Evolutionary conservation across 805 yeast genomes (phyloP), one percentile per base, ranked within the genome.

Genomic region (Pichia heedii): DNA sequence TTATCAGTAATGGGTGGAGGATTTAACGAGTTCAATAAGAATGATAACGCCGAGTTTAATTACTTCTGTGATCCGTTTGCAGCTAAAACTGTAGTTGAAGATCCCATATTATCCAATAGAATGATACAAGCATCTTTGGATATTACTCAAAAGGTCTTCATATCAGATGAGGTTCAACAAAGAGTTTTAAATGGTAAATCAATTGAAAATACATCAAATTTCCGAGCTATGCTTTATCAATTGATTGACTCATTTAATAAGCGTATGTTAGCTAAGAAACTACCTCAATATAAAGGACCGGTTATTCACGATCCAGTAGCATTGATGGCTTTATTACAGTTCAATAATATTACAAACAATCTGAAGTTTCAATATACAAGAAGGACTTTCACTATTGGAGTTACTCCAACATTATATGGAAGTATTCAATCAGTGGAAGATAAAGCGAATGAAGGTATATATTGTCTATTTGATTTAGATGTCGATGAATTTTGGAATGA

Each of bases 271-370:
- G 62, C 64, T 22, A 54, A 59, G 34, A 70, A 68, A 48, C 70
- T 71, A 66, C 74, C 57, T 47, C 49, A 22, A 24, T 58, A 52
- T 38, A 47, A 56, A 5, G 90, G 93, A 0, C 88, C 93, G 5
- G 86, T 88, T 1, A 69, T 84, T 1, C 95, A 86, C 60, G 95
- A 85, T 58, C 90, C 93, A 1, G 65, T 84, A 41, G 84, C 94
- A 1, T 65, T 83, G 11, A 74, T 73, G 41, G 77, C 77, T 0
- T 54, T 84, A 32, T 58, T 84, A 41, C 74, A 76, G 19, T 57
- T 76, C 40, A 58, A 66, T 40, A 55, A 55, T 12, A 44, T 45
- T 4, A 44, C 43, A 12, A 43, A 47, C 15, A 52, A 52, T 15
- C 39, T 63, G 8, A 50, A 54, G 3, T 53, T 50, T 36, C 42